Conservation (phyloP, 1,139 yeast species). For the Pichia inconspicua region DNA sequence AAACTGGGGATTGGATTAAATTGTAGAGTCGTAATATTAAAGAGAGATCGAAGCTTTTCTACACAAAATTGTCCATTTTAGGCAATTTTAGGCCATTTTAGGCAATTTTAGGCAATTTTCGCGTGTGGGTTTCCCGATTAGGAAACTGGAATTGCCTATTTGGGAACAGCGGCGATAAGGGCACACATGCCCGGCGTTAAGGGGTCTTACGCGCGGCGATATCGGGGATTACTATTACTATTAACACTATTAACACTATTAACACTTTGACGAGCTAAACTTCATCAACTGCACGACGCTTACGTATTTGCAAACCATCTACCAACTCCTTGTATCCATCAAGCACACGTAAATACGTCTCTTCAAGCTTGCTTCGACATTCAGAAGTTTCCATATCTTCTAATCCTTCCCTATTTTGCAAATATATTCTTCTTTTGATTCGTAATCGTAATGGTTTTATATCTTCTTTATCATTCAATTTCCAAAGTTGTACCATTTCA, state of each 20-base stretch:
- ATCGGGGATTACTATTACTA: background rate
- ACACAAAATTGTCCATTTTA: no score
- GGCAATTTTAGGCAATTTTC: no score
- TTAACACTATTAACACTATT: no score
- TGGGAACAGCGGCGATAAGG: background rate
- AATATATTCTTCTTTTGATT: conserved; percentile 65
- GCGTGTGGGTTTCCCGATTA: background rate
- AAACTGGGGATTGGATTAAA: no score
- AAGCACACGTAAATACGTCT: conserved; percentile 60
- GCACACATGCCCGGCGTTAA: no score
- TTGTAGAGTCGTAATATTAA: no score
- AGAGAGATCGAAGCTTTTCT: no score
- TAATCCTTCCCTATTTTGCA: conserved; percentile 74
- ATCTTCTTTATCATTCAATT: conserved; percentile 7
- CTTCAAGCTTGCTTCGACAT: conserved; percentile 61
- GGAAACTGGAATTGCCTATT: background rate
- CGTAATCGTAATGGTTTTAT: conserved; percentile 40
- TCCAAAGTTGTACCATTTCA: conserved; percentile 58
- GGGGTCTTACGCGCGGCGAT: background rate
- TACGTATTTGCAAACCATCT: background rate
- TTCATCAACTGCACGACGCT: background rate
- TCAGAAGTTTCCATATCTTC: conserved; percentile 55
- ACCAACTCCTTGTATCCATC: conserved; percentile 40
- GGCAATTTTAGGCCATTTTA: no score
- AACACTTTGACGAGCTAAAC: no score